Percentiles rank a stretch among this genome's conserved stretches.
These are phyloP conservation scores for Hebeloma cylindrosporum DNA, from an alignment of 768 basidiomycete species.

Conservation along the genomic window DNA sequence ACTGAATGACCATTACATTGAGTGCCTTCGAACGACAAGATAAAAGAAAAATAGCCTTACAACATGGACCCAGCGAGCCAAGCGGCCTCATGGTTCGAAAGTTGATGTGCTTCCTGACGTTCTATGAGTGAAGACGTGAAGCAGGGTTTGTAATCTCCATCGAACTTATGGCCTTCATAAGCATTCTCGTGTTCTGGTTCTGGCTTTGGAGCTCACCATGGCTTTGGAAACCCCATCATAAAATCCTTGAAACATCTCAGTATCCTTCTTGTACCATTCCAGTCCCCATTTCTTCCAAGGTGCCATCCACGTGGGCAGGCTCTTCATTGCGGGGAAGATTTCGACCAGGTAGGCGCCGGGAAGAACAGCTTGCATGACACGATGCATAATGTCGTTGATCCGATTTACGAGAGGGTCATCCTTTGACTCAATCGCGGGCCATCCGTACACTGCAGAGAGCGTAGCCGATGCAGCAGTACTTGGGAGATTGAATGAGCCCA, in stretches of 20 bases:
- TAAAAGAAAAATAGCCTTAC: not conserved
- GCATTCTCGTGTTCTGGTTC: not conserved
- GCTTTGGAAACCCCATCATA: not conserved
- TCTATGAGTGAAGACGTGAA: not conserved
- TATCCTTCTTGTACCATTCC: conserved; percentile 1
- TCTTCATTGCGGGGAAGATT: conserved; percentile 3
- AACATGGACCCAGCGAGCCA: conserved; percentile 4
- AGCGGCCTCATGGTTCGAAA: conserved; percentile 2
- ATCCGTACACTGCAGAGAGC: conserved; percentile 57
- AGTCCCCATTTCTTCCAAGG: conserved; percentile 5
- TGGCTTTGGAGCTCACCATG: not conserved
- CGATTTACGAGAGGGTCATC: conserved; percentile 51
- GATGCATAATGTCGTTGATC: conserved; percentile 52
- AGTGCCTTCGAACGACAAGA: not conserved
- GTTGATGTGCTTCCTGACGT: not conserved
- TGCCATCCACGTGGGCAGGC: conserved; percentile 38
- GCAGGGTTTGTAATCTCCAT: not conserved
- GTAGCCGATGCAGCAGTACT: not conserved
- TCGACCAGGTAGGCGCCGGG: conserved; percentile 39
- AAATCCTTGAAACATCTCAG: conserved; percentile 3
- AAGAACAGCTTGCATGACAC: conserved; percentile 12
- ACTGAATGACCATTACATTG: not conserved
- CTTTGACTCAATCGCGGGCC: conserved; percentile 60
- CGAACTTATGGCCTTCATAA: not conserved
- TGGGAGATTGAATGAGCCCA: not conserved